These are phyloP conservation scores for Gossypium stocksii DNA, from an alignment of 345 rosid genomes.

Conservation along the genomic window DNA sequence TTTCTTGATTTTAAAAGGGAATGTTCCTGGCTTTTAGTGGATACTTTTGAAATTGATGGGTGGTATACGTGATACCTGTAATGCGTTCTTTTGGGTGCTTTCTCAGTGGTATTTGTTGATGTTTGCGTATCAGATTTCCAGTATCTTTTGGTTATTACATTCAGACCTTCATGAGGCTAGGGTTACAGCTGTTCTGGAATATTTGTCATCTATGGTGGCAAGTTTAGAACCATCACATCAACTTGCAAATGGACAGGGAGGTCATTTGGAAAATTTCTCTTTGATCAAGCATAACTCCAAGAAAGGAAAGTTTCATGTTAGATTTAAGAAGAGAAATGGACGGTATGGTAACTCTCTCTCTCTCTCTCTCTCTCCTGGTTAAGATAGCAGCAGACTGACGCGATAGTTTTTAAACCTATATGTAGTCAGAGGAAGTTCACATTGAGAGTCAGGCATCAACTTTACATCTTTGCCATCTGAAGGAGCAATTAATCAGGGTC, in stretches of 20 bases:
- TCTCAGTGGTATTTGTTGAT: too few relatives aligned
- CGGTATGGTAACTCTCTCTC: slow-evolving; percentile 52
- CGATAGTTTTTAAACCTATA: slow-evolving; percentile 17
- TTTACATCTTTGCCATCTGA: slow-evolving; percentile 42
- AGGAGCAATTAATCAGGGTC: too few relatives aligned
- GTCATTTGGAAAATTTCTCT: slow-evolving; percentile 45
- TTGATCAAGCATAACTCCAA: slow-evolving; percentile 44
- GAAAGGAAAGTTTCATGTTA: slow-evolving; percentile 58
- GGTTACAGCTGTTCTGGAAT: slow-evolving; percentile 58
- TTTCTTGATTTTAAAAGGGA: too few relatives aligned
- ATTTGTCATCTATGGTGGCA: slow-evolving; percentile 72
- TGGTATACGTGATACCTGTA: too few relatives aligned
- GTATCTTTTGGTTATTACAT: too few relatives aligned
- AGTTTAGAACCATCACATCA: slow-evolving; percentile 50
- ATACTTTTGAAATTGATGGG: too few relatives aligned
- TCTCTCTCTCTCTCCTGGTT: not conserved
- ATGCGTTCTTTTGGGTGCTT: too few relatives aligned
- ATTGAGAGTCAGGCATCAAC: slow-evolving; percentile 51
- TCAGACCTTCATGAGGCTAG: slow-evolving; percentile 64
- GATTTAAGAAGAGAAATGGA: slow-evolving; percentile 84
- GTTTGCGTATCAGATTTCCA: too few relatives aligned
- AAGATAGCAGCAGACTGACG: slow-evolving; percentile 11
- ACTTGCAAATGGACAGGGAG: slow-evolving; percentile 33
- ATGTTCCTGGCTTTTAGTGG: too few relatives aligned
- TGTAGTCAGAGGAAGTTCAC: slow-evolving; percentile 63